These are phyloP conservation scores for Colletotrichum simmondsii DNA, from an alignment of 2,329 filamentous ascomycete species.

Conservation along the genomic window DNA sequence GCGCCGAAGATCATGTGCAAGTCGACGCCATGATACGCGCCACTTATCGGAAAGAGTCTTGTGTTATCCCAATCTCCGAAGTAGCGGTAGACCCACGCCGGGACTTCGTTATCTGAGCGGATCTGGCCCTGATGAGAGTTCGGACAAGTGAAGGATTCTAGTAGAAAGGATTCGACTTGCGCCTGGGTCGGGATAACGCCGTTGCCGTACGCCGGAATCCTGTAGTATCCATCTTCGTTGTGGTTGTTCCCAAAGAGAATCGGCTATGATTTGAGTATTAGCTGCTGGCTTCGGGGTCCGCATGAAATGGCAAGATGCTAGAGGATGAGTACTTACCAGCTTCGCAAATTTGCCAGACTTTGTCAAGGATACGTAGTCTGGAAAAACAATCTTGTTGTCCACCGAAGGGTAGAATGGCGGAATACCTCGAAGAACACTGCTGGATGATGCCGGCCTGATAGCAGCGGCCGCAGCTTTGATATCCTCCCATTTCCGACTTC, in stretches of 20 bases:
- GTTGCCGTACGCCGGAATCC: constrained; percentile 52
- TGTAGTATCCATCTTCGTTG: constrained; percentile 60
- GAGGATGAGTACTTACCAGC: background rate
- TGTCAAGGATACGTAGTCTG: constrained; percentile 49
- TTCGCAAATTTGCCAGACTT: constrained; percentile 49
- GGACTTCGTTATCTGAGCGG: constrained; percentile 46
- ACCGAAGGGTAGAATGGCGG: constrained; percentile 54
- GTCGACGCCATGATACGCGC: constrained; percentile 61
- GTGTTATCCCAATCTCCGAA: constrained; percentile 61
- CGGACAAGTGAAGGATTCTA: constrained; percentile 59
- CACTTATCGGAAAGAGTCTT: constrained; percentile 54
- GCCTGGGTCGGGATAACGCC: constrained; percentile 50
- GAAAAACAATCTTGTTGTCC: constrained; percentile 53
- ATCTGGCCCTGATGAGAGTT: constrained; percentile 49
- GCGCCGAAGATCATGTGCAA: constrained; percentile 59
- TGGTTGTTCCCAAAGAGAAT: constrained; percentile 55
- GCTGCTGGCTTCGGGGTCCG: no score
- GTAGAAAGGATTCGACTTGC: constrained; percentile 51
- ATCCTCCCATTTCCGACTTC: constrained; percentile 45
- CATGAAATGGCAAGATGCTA: no score
- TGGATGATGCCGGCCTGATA: constrained; percentile 45
- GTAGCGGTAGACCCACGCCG: constrained; percentile 59
- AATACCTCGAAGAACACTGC: constrained; percentile 48
- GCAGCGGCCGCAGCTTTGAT: constrained; percentile 49
- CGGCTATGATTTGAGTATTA: constrained; percentile 40